Percentiles rank a stretch among this genome's conserved stretches.
Evolutionary conservation across 2,329 filamentous ascomycete species (phyloP).

Genomic region (Pseudogymnoascus sp.): DNA sequence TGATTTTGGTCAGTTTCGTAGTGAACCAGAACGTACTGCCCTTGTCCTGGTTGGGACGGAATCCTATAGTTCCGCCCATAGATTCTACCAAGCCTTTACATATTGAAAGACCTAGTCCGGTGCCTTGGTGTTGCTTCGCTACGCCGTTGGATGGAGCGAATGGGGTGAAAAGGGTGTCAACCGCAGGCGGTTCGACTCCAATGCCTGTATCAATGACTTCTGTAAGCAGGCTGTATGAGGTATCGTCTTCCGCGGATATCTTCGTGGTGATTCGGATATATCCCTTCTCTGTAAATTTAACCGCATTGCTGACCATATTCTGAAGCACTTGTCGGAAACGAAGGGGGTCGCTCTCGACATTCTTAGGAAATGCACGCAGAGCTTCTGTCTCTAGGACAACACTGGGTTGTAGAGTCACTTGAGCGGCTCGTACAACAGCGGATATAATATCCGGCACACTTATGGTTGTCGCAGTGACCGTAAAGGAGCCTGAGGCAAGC

Average conservation of each 20-base stretch:
- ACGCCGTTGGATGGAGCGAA: slow-evolving; percentile 48
- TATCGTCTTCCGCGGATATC: slow-evolving; percentile 17
- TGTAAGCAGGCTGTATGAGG: background rate
- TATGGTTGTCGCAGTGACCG: slow-evolving; percentile 44
- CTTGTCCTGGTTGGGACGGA: slow-evolving; percentile 35
- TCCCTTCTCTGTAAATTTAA: slow-evolving; percentile 52
- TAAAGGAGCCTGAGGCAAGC: slow-evolving; percentile 49
- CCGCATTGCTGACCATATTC: slow-evolving; percentile 52
- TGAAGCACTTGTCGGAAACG: slow-evolving; percentile 55
- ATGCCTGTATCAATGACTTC: background rate
- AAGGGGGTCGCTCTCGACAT: slow-evolving; percentile 47
- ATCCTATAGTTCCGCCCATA: slow-evolving; percentile 42
- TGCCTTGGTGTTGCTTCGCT: slow-evolving; percentile 45
- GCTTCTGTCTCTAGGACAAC: slow-evolving; percentile 38
- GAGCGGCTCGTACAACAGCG: slow-evolving; percentile 42
- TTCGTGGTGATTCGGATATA: slow-evolving; percentile 38
- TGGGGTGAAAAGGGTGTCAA: slow-evolving; percentile 43
- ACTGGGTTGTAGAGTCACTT: slow-evolving; percentile 36
- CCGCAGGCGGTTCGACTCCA: slow-evolving; percentile 23
- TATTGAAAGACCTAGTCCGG: slow-evolving; percentile 48
- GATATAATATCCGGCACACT: slow-evolving; percentile 37
- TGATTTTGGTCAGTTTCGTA: slow-evolving; percentile 32
- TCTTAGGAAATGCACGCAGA: slow-evolving; percentile 38
- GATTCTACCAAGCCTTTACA: slow-evolving; percentile 47
- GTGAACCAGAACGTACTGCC: slow-evolving; percentile 48